Evolutionary conservation across 2,329 filamentous ascomycete genomes (phyloP).

Genomic region (Exophiala spinifera): DNA sequence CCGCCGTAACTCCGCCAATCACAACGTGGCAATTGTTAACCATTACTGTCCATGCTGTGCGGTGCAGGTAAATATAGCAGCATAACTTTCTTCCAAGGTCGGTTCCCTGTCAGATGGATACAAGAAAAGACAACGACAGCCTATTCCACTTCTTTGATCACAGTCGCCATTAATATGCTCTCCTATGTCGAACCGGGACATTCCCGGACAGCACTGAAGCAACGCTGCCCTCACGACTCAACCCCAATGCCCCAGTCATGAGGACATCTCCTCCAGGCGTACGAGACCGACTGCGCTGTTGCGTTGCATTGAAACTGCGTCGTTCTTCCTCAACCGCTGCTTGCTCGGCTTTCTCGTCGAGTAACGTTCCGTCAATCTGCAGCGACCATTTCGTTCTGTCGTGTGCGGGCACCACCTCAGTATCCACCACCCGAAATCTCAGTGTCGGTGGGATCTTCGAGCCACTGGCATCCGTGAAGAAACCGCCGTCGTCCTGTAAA

Average conservation of each 20-base stretch:
- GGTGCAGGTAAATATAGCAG: neutral
- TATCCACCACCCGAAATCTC: constrained; percentile 76
- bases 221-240: constrained; percentile 23
- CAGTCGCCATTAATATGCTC: constrained; percentile 11
- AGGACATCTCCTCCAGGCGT: constrained; percentile 8
- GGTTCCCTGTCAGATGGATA: neutral
- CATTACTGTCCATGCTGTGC: too few relatives aligned
- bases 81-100: neutral
- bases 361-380: constrained; percentile 83
- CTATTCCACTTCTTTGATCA: neutral
- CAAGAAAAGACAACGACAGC: neutral
- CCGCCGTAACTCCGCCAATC: neutral
- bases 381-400: constrained; percentile 75
- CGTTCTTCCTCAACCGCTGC: constrained; percentile 56
- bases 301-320: constrained; percentile 36
- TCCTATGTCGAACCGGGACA: constrained; percentile 11
- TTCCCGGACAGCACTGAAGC: constrained; percentile 19
- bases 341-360: constrained; percentile 65
- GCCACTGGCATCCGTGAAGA: constrained; percentile 72
- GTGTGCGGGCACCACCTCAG: constrained; percentile 67
- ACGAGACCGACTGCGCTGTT: constrained; percentile 35
- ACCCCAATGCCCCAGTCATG: constrained; percentile 25
- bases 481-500: constrained; percentile 56
- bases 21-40: neutral
- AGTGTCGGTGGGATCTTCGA: constrained; percentile 67